Evolutionary conservation across 2,329 filamentous ascomycete genomes (phyloP).

Genomic region (Neobulgaria alba): DNA sequence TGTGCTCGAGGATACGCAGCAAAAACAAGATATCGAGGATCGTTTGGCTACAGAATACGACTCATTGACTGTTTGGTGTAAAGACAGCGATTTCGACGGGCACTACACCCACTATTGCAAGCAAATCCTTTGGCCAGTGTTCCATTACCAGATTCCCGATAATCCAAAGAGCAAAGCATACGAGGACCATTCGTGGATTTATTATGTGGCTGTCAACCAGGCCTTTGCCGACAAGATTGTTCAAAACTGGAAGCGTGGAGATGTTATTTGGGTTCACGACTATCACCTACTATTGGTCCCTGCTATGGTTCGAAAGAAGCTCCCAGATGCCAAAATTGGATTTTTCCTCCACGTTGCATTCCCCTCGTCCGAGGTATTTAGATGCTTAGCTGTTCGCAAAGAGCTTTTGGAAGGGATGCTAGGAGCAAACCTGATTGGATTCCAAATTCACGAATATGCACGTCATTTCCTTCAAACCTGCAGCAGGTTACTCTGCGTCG

Average conservation of each 20-base stretch:
- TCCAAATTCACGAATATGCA: constrained; percentile 89
- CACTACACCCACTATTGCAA: constrained; percentile 97
- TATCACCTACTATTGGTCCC: constrained; percentile 90
- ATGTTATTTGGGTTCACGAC: constrained; percentile 91
- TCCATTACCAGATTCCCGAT: constrained; percentile 96
- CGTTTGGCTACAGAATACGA: constrained; percentile 72
- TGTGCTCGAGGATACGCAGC: constrained; percentile 61
- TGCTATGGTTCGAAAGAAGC: constrained; percentile 77
- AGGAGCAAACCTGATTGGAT: constrained; percentile 84
- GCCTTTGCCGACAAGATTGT: constrained; percentile 87
- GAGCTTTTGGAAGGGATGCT: constrained; percentile 87
- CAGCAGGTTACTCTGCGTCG: constrained; percentile 81
- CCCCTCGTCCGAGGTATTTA: constrained; percentile 91
- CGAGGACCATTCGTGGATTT: constrained; percentile 93
- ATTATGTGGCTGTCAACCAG: constrained; percentile 87
- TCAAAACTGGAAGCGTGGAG: constrained; percentile 86
- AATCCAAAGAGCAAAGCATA: constrained; percentile 98
- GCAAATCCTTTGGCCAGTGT: constrained; percentile 93
- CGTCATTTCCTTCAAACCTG: constrained; percentile 94
- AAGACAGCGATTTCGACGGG: constrained; percentile 86
- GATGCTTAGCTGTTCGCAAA: constrained; percentile 79
- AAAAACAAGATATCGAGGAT: constrained; percentile 77
- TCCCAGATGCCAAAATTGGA: constrained; percentile 89
- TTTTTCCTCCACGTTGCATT: constrained; percentile 95
- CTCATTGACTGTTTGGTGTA: constrained; percentile 75